Percentiles rank a stretch among this genome's conserved stretches.
These are phyloP conservation scores for Cucurbita maxima DNA, from an alignment of 306 rosid species.

Conservation along the genomic window DNA sequence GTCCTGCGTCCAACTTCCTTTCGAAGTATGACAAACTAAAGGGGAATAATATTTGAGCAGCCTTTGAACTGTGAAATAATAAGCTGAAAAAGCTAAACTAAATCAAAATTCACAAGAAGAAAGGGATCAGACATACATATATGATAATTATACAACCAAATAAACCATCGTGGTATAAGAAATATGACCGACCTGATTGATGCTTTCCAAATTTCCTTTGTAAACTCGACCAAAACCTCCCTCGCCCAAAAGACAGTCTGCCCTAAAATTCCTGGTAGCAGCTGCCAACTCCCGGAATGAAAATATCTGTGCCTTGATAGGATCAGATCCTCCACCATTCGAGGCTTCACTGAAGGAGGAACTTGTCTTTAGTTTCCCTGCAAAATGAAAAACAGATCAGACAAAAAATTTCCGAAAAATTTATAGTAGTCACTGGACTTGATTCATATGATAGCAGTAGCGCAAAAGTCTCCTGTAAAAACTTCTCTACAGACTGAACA, in stretches of 20 bases:
- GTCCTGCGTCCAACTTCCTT: background rate
- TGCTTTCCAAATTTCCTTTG: constrained; percentile 65
- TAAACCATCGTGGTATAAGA: no score
- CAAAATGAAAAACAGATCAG: constrained; percentile 8
- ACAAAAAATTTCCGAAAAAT: background rate
- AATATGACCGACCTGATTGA: constrained; percentile 41
- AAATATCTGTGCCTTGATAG: constrained; percentile 75
- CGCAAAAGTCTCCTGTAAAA: background rate
- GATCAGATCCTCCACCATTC: constrained; percentile 47
- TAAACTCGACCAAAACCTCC: constrained; percentile 92
- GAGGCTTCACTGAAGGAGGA: constrained; percentile 35
- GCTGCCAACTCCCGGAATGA: constrained; percentile 74
- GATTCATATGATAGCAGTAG: background rate
- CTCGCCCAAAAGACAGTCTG: constrained; percentile 76
- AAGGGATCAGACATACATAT: background rate
- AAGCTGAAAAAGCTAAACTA: no score
- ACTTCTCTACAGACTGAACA: background rate
- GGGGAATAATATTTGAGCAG: background rate
- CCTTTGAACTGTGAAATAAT: background rate
- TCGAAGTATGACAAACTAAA: background rate
- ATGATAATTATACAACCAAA: background rate
- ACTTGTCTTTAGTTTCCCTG: constrained; percentile 41
- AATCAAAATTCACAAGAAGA: no score
- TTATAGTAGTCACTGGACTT: background rate
- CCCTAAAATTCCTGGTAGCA: constrained; percentile 80